Conservation (phyloP, 805 yeast species). For the Starmerella davenportii region DNA sequence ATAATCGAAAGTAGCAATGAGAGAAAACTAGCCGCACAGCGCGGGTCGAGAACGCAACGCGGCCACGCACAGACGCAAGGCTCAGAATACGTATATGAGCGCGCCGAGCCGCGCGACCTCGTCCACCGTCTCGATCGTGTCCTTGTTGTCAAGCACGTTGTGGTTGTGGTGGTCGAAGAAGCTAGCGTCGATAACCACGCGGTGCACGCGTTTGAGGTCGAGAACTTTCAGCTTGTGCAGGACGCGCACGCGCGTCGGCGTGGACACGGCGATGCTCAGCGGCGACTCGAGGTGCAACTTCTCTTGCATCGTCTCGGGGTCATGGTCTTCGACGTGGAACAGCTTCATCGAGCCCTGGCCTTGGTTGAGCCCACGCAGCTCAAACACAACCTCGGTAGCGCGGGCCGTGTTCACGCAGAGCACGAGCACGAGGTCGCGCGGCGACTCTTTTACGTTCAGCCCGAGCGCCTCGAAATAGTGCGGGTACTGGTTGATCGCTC, state of each 20-base stretch:
- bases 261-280: conserved; percentile 38
- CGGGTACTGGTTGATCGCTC: conserved; percentile 39
- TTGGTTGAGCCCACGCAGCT: conserved; percentile 28
- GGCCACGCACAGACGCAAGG: too few species aligned
- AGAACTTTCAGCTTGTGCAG: conserved; percentile 30
- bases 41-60: too few species aligned
- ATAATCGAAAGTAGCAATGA: too few species aligned
- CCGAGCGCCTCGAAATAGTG: conserved; percentile 32
- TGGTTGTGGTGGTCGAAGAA: conserved; percentile 44
- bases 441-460: conserved; percentile 18
- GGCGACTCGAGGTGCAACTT: conserved; percentile 25
- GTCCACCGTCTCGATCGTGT: conserved; percentile 17
- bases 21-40: too few species aligned
- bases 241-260: conserved; percentile 42
- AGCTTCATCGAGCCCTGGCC: conserved; percentile 41
- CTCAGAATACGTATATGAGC: conserved; percentile 35
- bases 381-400: conserved; percentile 69
- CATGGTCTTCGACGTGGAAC: conserved; percentile 44
- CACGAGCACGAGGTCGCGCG: conserved; percentile 30
- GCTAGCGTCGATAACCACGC: conserved; percentile 42
- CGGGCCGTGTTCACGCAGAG: conserved; percentile 65
- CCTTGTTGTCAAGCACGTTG: conserved; percentile 37
- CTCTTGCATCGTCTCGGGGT: conserved; percentile 38
- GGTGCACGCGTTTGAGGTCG: conserved; percentile 30
- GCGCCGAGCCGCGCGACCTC: conserved; percentile 23